A percentile compares a stretch with the other conserved stretches of the same genome.
Conservation (phyloP, 257 asterid species). For the Perilla frutescens region DNA sequence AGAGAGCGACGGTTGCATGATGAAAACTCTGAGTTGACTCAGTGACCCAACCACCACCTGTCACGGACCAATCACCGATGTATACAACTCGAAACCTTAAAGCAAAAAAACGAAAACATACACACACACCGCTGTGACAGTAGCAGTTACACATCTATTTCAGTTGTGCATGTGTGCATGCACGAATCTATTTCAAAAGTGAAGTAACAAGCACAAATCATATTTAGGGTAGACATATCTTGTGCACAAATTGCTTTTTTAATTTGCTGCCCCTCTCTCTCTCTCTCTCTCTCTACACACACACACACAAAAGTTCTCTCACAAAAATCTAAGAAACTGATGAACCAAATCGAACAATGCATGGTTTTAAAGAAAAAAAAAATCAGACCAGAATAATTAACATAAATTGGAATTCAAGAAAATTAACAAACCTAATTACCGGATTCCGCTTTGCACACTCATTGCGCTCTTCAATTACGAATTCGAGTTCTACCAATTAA, state of each 20-base stretch:
- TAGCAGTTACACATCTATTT: slow-evolving; percentile 55
- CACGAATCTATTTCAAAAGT: slow-evolving; percentile 44
- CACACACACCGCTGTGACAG: slow-evolving; percentile 23
- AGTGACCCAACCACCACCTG: slow-evolving; percentile 4
- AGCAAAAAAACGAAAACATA: not conserved
- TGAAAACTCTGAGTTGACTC: slow-evolving; percentile 16
- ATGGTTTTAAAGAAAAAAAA: too few species aligned
- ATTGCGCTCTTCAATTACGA: too few species aligned
- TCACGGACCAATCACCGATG: slow-evolving; percentile 46
- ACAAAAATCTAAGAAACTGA: too few species aligned
- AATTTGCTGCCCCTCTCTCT: not conserved
- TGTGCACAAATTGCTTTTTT: not conserved
- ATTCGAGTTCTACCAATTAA: too few species aligned
- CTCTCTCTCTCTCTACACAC: too few species aligned
- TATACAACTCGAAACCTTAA: slow-evolving; percentile 46
- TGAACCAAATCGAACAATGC: too few species aligned
- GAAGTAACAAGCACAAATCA: not conserved
- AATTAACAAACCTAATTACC: too few species aligned
- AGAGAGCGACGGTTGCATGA: slow-evolving; percentile 38
- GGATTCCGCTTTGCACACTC: too few species aligned
- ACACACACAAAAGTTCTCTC: too few species aligned
- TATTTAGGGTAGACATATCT: not conserved
- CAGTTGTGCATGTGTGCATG: slow-evolving; percentile 52
- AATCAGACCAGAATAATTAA: too few species aligned
- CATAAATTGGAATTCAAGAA: too few species aligned